Evolutionary conservation across 192 early-diverging fungal species (phyloP), one percentile per base, ranked within the genome.

Genomic region (Rhizophagus sp.): DNA sequence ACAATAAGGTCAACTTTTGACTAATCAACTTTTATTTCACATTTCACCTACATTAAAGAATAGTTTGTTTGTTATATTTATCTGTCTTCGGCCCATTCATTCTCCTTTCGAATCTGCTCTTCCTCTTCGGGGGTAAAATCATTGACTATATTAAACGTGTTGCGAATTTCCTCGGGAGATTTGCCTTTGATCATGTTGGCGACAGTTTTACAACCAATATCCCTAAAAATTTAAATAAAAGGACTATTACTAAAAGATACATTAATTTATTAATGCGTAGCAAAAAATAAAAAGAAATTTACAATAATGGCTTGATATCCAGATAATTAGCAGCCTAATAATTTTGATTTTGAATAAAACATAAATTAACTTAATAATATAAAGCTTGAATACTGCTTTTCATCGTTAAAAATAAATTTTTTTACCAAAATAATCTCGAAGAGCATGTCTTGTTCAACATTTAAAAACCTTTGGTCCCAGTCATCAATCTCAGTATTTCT

Each of bases 161-260:
- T 87, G 24, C 96, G 85, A 75, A 97, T 95, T 81, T 97, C 95
- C 81, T 96, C 92, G 2, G 95, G 93, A n/a, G 89, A 86, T 83
- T 96, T 96, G 49, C 91, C 92, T 84, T 94, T 94, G 87, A 97
- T 93, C 92, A 96, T 97, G 79, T 95, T 94, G 10, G 95, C 96
- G 49, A 97, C 95, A 2, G 95, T 95, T 81, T 92, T 93, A 78
- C 95, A 96, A 9, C 86, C 85, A 19, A 93, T 82, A 74, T 93
- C 91, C 13, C 75, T 76, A 41, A 30, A 27, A 47, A 63, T 36
- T 22, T 39, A 39, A 62, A 57, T 27, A 39, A 41, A 62, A 24
- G 11, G 11, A 13, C 1, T 2, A 47, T 47, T 9, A 75, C n/a
- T 36, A 49, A 73, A 75, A 11, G 9, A 49, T 7, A 49, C 19